Evolutionary conservation across 345 rosid genomes (phyloP), one percentile per base, ranked within the genome.

Genomic region (Angophora floribunda): DNA sequence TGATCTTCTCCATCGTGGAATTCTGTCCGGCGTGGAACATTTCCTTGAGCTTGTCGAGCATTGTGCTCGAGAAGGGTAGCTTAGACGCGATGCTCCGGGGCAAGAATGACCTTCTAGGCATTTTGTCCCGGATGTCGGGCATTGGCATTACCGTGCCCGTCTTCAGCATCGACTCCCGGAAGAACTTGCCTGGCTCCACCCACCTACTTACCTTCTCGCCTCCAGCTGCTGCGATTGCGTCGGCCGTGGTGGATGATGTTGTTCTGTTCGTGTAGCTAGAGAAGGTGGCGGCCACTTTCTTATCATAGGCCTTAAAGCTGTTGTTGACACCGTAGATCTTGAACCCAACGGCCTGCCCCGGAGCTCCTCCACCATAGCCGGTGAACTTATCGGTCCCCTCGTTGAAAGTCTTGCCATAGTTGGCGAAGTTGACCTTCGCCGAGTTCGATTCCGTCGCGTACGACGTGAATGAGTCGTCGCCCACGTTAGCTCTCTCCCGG

Each of bases 81-180:
- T 95, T 94, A 0, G 96, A 92, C 8, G 89, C 49, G n/a, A 97
- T 94, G 5, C 90, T 86, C 8, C 97, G 97, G 90, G 99, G 99
- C 87, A 96, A 90, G 95, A 97, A 96, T 61, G 99, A 93, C 94
- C 99, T 96, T 89, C 89, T 86, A 21, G 99, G 99, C 99, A 96
- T 96, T 90, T 94, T 96, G 92, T 97, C 99, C 22, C 41, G 88
- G 63, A 97, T 95, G 91, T 97, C 99, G 5, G 99, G 98, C 98
- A 97, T 94, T 52, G 95, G 95, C 95, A 96, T 95, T 15, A 89
- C 86, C 1, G 91, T 92, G 82, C 99, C 99, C 88, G 90, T 89
- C 89, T 93, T 96, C n/a, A 97, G 87, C 93, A 90, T 91, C 1
- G 93, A 88, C 89, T 97, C 98, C 21, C 98, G 86, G 87, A 97